A percentile compares a stretch with the other conserved stretches of the same genome.
These are phyloP conservation scores for Nitzschia sp. DNA, from an alignment of 108 stramenopile species.

Conservation along the genomic window DNA sequence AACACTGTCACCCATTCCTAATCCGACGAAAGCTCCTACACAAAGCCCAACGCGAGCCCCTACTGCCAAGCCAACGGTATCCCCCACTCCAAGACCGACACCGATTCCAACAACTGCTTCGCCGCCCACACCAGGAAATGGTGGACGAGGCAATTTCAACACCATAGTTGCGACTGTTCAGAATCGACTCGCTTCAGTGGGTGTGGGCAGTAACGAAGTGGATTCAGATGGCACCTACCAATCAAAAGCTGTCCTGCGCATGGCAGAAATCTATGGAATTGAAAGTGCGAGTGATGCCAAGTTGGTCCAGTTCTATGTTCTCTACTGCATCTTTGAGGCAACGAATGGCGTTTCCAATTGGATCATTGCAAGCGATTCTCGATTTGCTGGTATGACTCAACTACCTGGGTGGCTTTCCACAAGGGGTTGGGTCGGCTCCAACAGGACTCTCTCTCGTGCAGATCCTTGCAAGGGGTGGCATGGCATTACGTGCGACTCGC, in stretches of 20 bases:
- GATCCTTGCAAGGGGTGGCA: conserved; percentile 35
- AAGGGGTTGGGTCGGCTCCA: conserved; percentile 3
- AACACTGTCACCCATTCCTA: too few species aligned
- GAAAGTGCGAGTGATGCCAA: conserved; percentile 6
- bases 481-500: conserved; percentile 20
- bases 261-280: conserved; percentile 8
- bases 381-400: not conserved
- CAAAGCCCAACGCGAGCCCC: not conserved
- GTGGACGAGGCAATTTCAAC: too few species aligned
- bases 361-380: conserved; percentile 9
- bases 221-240: too few species aligned
- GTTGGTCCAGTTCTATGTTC: conserved; percentile 24
- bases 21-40: not conserved
- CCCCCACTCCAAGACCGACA: too few species aligned
- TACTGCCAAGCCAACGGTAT: too few species aligned
- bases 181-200: too few species aligned
- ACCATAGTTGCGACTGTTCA: too few species aligned
- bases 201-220: too few species aligned
- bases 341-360: conserved; percentile 21
- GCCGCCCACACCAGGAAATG: too few species aligned
- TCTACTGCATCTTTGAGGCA: conserved; percentile 22
- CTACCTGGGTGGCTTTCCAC: conserved; percentile 12
- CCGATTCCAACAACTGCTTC: too few species aligned
- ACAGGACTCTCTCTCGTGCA: not conserved
- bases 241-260: conserved; percentile 19